Conservation (phyloP, 164 flowering plant genomes). For the Kalanchoe fedtschenkoi region DNA sequence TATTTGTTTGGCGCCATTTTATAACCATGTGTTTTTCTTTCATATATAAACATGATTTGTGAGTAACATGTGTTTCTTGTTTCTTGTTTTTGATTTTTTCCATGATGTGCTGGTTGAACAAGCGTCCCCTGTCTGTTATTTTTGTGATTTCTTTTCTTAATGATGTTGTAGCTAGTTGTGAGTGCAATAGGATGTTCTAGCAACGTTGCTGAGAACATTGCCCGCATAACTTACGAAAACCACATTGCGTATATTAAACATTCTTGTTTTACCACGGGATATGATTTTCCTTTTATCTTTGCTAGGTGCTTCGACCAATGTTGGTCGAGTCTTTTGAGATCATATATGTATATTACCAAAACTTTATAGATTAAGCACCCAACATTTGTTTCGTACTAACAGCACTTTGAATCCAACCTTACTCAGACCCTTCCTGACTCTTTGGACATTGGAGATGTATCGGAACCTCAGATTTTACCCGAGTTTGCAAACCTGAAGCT, state of each 20-base stretch:
- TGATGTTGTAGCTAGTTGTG: not conserved
- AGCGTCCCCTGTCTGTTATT: not conserved
- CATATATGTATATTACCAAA: too few relatives aligned
- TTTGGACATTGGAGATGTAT: conserved; percentile 34
- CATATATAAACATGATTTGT: not conserved
- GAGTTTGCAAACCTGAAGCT: conserved; percentile 15
- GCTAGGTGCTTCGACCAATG: not conserved
- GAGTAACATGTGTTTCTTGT: not conserved
- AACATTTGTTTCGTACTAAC: conserved; percentile 7
- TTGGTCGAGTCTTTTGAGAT: not conserved
- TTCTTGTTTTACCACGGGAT: not conserved
- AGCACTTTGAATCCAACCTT: conserved; percentile 15
- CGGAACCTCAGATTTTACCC: conserved; percentile 18
- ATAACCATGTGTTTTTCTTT: not conserved
- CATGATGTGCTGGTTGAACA: too few relatives aligned
- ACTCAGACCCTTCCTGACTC: conserved; percentile 31
- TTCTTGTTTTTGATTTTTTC: not conserved
- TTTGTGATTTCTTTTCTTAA: not conserved
- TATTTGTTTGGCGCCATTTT: not conserved
- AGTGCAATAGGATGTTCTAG: not conserved
- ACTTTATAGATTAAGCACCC: too few relatives aligned
- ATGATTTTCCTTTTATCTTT: too few relatives aligned
- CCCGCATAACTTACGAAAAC: not conserved
- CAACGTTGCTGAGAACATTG: not conserved
- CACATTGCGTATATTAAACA: not conserved